Evolutionary conservation across 805 yeast species (phyloP).

Genomic region (Ascoidea rubescens): DNA sequence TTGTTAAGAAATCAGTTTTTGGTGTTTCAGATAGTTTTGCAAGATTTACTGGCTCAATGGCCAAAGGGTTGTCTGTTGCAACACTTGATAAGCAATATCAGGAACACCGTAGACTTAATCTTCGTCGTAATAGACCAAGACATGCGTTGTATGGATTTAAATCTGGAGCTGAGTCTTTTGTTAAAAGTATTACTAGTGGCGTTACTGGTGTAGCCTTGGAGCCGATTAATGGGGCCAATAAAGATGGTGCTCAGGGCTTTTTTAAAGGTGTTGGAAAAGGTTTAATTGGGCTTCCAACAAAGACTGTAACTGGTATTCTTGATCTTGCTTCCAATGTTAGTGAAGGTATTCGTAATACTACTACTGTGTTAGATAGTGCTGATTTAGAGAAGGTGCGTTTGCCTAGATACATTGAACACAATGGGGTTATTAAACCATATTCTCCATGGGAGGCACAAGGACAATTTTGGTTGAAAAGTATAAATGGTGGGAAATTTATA

Average conservation of each 20-base stretch:
- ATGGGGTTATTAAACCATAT: slow-evolving; percentile 62
- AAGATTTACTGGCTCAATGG: slow-evolving; percentile 83
- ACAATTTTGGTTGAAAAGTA: slow-evolving; percentile 76
- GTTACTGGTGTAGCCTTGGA: slow-evolving; percentile 80
- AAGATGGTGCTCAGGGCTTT: slow-evolving; percentile 85
- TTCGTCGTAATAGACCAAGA: slow-evolving; percentile 64
- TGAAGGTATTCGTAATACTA: slow-evolving; percentile 87
- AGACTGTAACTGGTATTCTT: slow-evolving; percentile 88
- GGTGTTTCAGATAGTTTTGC: slow-evolving; percentile 92
- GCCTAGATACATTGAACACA: slow-evolving; percentile 63
- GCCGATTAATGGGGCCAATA: slow-evolving; percentile 81
- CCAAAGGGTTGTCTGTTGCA: slow-evolving; percentile 85
- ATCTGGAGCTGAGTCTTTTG: slow-evolving; percentile 77
- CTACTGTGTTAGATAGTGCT: slow-evolving; percentile 76
- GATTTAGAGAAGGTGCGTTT: slow-evolving; percentile 68
- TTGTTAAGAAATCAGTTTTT: slow-evolving; percentile 86
- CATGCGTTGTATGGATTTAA: slow-evolving; percentile 80
- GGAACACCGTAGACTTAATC: slow-evolving; percentile 59
- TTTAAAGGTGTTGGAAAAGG: slow-evolving; percentile 92
- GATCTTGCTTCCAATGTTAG: slow-evolving; percentile 87
- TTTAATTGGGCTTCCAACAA: slow-evolving; percentile 88
- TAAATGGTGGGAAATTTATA: slow-evolving; percentile 67
- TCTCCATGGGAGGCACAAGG: slow-evolving; percentile 83
- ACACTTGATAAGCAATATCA: slow-evolving; percentile 82
- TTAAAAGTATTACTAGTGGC: slow-evolving; percentile 80